Evolutionary conservation across 495 filamentous ascomycete species (phyloP), one percentile per base, ranked within the genome.

Genomic region (Hypoxylon trugodes): DNA sequence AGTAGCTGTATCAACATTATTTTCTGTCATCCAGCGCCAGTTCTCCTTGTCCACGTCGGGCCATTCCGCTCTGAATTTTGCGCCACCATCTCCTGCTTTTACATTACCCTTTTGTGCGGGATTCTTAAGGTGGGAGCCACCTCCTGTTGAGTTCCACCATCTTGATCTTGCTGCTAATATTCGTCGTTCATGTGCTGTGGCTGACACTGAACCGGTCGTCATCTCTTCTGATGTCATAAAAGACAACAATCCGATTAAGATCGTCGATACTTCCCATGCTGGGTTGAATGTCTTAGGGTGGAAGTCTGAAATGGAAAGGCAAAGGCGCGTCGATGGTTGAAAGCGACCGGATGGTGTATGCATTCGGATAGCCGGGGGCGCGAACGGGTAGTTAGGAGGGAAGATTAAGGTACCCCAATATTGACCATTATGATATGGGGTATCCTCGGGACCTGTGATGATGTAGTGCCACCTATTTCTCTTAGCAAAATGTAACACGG

Each of bases 191-290:
- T 82, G 75, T 35, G 93, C 89, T 6, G 86, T 86, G 5, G 88
- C 91, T 28, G 87, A 87, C n/a, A 98, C 86, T 35, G 87, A 91
- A 3, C 95, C 95, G 1, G 96, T 98, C 1, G 95, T 98, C 93
- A 98, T 97, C 77, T 98, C 95, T 69, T 98, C 94, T 59, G 89
- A 91, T 2, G 94, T 98, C 95, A 98, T 98, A 75, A 98, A 98
- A 35, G 89, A 93, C 53, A 97, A 81, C 13, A 98, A 81, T 33
- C 95, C 95, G 59, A 96, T 96, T 15, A 98, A 80, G 66, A 98
- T 98, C 2, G 95, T 98, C 37, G 88, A 92, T 8, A 98, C 95
- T 66, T 96, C 92, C 95, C 95, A 98, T n/a, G 95, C 93, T 7
- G 95, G 95, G 71, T 98, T 98, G 83, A 98, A 98, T 33, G 90